Conservation (phyloP, 1,284 basidiomycete genomes). For the Afroboletus lepidellus region DNA sequence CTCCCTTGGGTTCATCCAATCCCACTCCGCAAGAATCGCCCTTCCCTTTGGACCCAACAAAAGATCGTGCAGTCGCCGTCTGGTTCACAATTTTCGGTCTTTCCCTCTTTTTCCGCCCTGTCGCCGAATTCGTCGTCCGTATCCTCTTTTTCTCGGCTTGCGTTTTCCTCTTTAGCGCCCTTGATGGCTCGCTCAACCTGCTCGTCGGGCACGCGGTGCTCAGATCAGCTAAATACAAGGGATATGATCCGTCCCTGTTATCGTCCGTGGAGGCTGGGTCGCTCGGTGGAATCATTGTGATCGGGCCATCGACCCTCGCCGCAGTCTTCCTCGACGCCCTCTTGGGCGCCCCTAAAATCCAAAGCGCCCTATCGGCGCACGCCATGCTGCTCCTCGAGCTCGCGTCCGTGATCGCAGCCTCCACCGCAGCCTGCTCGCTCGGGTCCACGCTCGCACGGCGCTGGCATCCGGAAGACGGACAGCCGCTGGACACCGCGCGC, state of each 20-base stretch:
- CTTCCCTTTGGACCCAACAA: not conserved
- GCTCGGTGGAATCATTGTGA: conserved; percentile 17
- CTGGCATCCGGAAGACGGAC: not conserved
- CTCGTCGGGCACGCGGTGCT: conserved; percentile 16
- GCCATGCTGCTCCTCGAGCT: conserved; percentile 12
- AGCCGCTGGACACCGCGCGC: conserved; percentile 11
- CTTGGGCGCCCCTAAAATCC: not conserved
- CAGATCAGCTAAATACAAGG: conserved; percentile 4
- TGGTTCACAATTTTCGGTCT: conserved; percentile 11
- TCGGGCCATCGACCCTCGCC: conserved; percentile 7
- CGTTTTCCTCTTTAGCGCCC: conserved; percentile 2
- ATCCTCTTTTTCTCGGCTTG: conserved; percentile 8
- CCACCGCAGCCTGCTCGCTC: conserved; percentile 13
- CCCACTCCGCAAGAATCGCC: not conserved
- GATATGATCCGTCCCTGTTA: conserved; percentile 11
- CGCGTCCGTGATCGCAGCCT: conserved; percentile 2
- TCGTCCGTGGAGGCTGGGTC: conserved; percentile 15
- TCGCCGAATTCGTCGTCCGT: conserved; percentile 8
- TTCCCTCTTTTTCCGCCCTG: conserved; percentile 9
- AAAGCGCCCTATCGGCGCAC: not conserved
- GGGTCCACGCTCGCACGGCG: conserved; percentile 9
- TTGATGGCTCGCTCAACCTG: conserved; percentile 10
- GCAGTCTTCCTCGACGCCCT: conserved; percentile 4
- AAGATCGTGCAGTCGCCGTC: conserved; percentile 1
- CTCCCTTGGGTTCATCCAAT: not conserved